Evolutionary conservation across 495 filamentous ascomycete genomes (phyloP), one percentile per base, ranked within the genome.

Genomic region (Cairneyella variabilis): DNA sequence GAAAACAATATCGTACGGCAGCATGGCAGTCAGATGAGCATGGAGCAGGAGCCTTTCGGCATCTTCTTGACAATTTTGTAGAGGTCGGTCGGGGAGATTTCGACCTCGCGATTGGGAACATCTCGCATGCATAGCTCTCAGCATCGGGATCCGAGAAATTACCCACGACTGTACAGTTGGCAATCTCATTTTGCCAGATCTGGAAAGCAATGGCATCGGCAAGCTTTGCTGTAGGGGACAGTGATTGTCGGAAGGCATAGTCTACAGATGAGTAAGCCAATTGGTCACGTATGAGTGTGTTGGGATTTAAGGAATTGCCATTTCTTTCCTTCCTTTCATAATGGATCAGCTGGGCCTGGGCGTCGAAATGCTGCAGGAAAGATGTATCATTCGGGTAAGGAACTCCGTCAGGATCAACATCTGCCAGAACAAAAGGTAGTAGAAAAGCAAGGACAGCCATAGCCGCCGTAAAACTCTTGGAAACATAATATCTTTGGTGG

Each of bases 41-140:
- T 46, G 43, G 11, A 46, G 22, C 27, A 46, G 17, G 43, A 46
- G 12, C 43, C 43, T 12, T 46, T 46, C 17, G 23, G 43, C 6
- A 46, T 21, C 23, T 28, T 46, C 17, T 46, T 26, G 10, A 46
- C 43, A n/a, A 46, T 26, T 26, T 30, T 46, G 43, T 26, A 46
- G 2, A 46, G 43, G 9, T 46, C 25, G 17, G 25, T 46, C 2
- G 21, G 17, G 6, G 21, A 9, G 12, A 46, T 46, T 30, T 46
- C 28, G 23, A 25, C 16, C 23, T 8, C 8, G 43, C 43, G 17
- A 46, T 3, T 16, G 20, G 10, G 17, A 28, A 46, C 10, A 17
- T 18, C n/a, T 46, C 22, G 2, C 25, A 20, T 28, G 17, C 23
- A n/a, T 9, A 46, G 25, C 43, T 46, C 11, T 46, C 41, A 23